phyloP scores from a whole-genome alignment of 495 filamentous ascomycete species.

The Alectoria sarmentosa region DNA sequence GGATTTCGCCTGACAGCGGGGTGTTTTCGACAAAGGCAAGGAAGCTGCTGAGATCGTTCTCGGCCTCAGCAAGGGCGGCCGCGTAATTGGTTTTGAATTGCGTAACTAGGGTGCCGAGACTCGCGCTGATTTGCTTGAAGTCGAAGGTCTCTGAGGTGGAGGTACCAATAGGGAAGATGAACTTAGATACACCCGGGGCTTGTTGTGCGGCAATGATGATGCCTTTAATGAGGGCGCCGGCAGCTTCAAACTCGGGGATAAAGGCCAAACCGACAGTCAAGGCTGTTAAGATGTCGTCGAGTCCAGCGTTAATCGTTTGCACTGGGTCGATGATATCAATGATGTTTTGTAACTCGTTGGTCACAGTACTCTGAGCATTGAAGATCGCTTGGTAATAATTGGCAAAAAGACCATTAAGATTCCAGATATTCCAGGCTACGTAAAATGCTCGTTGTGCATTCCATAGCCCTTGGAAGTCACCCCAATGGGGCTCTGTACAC shows the following conservation, averaged over 20 bases:
- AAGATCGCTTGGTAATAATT: neutral
- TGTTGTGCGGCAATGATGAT: conserved; percentile 4
- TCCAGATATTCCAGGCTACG: neutral
- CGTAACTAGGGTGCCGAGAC: neutral
- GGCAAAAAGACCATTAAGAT: neutral
- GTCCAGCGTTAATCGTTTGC: neutral
- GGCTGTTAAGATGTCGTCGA: neutral
- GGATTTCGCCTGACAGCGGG: conserved; percentile 11
- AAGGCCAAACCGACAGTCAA: conserved; percentile 1
- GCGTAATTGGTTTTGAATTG: neutral
- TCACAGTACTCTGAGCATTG: conserved; percentile 1
- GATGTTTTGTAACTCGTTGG: neutral
- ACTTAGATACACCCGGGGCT: neutral
- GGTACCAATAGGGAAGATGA: neutral
- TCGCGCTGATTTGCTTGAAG: neutral
- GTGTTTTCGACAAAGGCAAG: conserved; percentile 11
- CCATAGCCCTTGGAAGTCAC: neutral
- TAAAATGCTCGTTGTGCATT: conserved; percentile 2
- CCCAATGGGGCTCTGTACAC: neutral
- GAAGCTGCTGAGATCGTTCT: neutral
- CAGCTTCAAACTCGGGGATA: neutral
- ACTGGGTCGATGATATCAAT: conserved; percentile 1
- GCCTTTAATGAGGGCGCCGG: neutral
- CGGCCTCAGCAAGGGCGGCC: neutral
- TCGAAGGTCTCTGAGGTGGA: neutral